These are phyloP conservation scores for Polytrichum formosum DNA, from an alignment of 225 moss, liverwort and hornwort genomes.

Conservation along the genomic window DNA sequence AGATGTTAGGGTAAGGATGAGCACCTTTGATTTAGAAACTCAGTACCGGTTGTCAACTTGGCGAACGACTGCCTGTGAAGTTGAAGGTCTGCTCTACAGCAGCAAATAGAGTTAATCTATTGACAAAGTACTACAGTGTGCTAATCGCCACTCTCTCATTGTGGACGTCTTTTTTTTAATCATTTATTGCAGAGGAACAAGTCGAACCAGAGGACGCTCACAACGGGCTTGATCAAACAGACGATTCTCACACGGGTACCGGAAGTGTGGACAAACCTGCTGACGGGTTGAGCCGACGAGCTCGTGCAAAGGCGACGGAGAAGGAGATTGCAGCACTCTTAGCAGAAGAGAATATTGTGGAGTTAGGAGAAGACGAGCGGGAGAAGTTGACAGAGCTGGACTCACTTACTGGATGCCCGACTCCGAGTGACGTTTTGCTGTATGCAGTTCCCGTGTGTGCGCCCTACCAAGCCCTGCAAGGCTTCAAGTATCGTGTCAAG, in stretches of 20 bases:
- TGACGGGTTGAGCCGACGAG: constrained; percentile 19
- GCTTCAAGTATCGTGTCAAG: constrained; percentile 79
- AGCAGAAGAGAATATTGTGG: constrained; percentile 79
- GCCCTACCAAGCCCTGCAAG: constrained; percentile 76
- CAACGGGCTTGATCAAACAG: constrained; percentile 6
- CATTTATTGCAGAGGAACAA: constrained; percentile 23
- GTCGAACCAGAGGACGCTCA: constrained; percentile 13
- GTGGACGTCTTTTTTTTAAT: too few species aligned
- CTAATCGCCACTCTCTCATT: too few species aligned
- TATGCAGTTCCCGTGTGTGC: constrained; percentile 80
- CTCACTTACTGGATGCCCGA: constrained; percentile 75
- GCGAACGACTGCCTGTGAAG: too few species aligned
- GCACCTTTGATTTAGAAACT: too few species aligned
- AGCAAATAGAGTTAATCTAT: too few species aligned
- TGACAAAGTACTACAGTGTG: too few species aligned
- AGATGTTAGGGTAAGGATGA: too few species aligned
- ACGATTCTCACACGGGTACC: constrained; percentile 12
- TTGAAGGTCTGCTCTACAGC: too few species aligned
- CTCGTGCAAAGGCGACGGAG: constrained; percentile 70
- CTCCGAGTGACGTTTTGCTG: constrained; percentile 62
- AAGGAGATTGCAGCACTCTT: constrained; percentile 77
- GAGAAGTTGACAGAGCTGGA: constrained; percentile 87
- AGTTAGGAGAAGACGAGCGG: constrained; percentile 71
- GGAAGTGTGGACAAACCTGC: too few species aligned
- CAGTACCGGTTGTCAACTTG: too few species aligned